These are phyloP conservation scores for Mortierella sp. DNA, from an alignment of 371 early-diverging fungal genomes.

Conservation along the genomic window DNA sequence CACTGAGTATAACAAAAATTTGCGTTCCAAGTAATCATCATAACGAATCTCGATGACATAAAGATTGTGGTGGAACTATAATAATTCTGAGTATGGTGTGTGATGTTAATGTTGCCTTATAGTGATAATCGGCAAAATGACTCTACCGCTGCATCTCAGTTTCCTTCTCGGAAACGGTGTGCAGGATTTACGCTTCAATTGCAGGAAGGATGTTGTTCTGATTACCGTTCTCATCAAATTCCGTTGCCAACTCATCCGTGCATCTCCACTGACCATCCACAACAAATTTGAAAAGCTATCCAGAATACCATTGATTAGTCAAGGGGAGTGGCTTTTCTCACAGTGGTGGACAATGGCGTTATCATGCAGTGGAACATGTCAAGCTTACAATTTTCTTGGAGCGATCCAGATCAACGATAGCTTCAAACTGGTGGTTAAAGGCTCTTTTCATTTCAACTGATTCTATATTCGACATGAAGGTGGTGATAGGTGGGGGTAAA, in stretches of 20 bases:
- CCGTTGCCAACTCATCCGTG: constrained; percentile 47
- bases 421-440: constrained; percentile 25
- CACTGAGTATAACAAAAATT: no score
- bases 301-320: no score
- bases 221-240: constrained; percentile 44
- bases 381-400: constrained; percentile 26
- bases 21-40: no score
- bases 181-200: constrained; percentile 1
- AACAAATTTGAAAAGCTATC: constrained; percentile 56
- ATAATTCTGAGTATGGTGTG: no score
- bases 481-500: neutral
- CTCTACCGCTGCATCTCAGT: no score
- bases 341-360: neutral
- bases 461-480: no score
- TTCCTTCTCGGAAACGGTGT: no score
- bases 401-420: constrained; percentile 35
- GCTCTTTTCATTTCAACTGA: constrained; percentile 11
- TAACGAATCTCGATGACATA: no score
- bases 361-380: neutral
- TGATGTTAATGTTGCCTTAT: no score
- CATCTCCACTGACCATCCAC: constrained; percentile 63
- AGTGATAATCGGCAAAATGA: no score
- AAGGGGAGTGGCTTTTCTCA: no score
- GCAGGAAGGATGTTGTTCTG: constrained; percentile 54
- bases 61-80: no score